phyloP scores from a whole-genome alignment of 352 stramenopile species.

The Phytophthora syringae region DNA sequence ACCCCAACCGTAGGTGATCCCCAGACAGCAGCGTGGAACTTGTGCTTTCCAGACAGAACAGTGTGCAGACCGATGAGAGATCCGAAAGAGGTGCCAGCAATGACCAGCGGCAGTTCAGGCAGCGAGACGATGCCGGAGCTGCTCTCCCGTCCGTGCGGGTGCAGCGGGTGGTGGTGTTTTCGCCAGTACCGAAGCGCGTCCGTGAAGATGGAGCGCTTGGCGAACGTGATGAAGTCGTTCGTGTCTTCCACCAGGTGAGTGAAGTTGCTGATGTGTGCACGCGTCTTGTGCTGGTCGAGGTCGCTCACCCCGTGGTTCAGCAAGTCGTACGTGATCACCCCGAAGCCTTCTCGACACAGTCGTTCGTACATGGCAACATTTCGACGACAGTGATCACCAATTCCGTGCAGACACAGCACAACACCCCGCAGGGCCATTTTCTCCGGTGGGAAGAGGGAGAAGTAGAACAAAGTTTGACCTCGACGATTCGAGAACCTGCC shows the following conservation, averaged over 20 bases:
- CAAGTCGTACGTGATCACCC: slow-evolving; percentile 55
- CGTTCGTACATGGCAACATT: slow-evolving; percentile 52
- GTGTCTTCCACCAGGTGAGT: slow-evolving; percentile 56
- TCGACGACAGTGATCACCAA: slow-evolving; percentile 47
- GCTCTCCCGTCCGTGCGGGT: slow-evolving; percentile 15
- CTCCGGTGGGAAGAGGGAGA: slow-evolving; percentile 41
- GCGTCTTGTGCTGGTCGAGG: slow-evolving; percentile 37
- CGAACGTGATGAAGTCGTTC: slow-evolving; percentile 51
- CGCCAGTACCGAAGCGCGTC: slow-evolving; percentile 35
- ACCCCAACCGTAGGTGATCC: slow-evolving; percentile 56
- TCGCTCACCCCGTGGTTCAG: slow-evolving; percentile 56
- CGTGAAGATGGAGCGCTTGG: slow-evolving; percentile 42
- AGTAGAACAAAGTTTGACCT: slow-evolving; percentile 51
- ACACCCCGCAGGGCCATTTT: slow-evolving; percentile 43
- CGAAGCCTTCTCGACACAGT: slow-evolving; percentile 49
- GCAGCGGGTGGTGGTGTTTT: slow-evolving; percentile 25
- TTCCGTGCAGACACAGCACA: slow-evolving; percentile 56
- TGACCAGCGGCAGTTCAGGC: slow-evolving; percentile 44
- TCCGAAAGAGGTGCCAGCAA: slow-evolving; percentile 66
- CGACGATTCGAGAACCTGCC: slow-evolving; percentile 47
- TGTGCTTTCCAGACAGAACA: slow-evolving; percentile 45
- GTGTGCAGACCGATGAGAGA: slow-evolving; percentile 63
- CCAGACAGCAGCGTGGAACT: slow-evolving; percentile 57
- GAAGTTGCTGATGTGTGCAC: slow-evolving; percentile 49
- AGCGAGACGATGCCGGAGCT: slow-evolving; percentile 21